Conservation (phyloP, 2,329 filamentous ascomycete genomes). For the Hymenoscyphus scutula region DNA sequence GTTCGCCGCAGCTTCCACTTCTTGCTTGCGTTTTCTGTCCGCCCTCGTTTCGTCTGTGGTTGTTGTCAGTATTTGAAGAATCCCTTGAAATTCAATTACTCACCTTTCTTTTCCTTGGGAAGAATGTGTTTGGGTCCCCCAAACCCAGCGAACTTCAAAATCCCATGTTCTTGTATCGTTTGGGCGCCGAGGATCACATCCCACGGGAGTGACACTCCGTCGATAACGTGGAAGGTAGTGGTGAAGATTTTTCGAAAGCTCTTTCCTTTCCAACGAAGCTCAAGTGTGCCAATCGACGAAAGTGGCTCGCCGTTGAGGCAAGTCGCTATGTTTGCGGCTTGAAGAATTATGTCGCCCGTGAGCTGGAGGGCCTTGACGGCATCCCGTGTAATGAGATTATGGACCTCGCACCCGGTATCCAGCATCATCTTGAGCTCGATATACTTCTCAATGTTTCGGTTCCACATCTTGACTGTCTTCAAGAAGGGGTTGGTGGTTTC, state of each 20-base stretch:
- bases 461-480: slow-evolving; percentile 19
- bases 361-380: slow-evolving; percentile 11
- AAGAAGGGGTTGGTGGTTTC: slow-evolving; percentile 13
- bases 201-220: slow-evolving; percentile 18
- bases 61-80: background rate
- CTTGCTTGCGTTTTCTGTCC: background rate
- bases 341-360: slow-evolving; percentile 2
- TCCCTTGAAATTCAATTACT: background rate
- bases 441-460: slow-evolving; percentile 1
- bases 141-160: slow-evolving; percentile 20
- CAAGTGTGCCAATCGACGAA: slow-evolving; percentile 16
- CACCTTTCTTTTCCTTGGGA: slow-evolving; percentile 19
- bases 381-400: slow-evolving; percentile 19
- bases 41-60: background rate
- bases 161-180: slow-evolving; percentile 16
- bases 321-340: slow-evolving; percentile 13
- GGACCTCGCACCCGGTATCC: slow-evolving; percentile 19
- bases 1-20: slow-evolving; percentile 8
- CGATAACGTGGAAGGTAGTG: slow-evolving; percentile 20
- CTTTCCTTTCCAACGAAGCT: slow-evolving; percentile 21
- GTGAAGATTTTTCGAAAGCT: slow-evolving; percentile 21
- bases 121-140: slow-evolving; percentile 12
- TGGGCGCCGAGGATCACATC: slow-evolving; percentile 20
- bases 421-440: slow-evolving; percentile 21
- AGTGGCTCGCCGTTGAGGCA: slow-evolving; percentile 19